Base-by-base conservation (phyloP, 371 early-diverging fungal genomes). In the Fennellomyces sp. region DNA sequence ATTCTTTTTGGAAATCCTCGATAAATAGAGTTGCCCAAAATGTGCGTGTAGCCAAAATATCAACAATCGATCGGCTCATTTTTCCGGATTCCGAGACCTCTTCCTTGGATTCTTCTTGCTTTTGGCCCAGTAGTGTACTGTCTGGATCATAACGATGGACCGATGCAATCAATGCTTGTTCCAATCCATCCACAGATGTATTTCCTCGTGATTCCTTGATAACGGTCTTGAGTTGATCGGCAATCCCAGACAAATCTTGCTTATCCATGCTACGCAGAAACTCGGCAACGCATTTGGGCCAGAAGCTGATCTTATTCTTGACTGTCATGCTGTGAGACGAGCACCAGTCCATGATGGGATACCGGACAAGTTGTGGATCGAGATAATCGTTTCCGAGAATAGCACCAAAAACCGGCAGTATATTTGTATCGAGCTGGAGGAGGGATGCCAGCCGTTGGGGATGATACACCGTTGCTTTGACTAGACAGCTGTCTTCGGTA, bases 381-480 rank as follows among this genome's bases (percentile, higher is more conserved):
- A 84, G 26, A 52, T 86, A 84, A 36, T 86, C 86, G 57, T 86
- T 86, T 10, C 86, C 86, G 1, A 82, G 55, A 11, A 86, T 61
- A 0, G 83, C 78, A 0, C 83, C 86, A 58, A 86, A 75, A 0
- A 86, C 49, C 0, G 86, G 84, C 12, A 86, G 52, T 30, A 69
- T 56, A 1, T 55, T 56, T 1, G 60, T 52, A 13, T 63, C 62
- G 5, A 84, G 52, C 13, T 71, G 64, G 13, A 85, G 68, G 25
- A 78, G 64, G 0, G 49, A 36, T 6, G 82, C 75, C 5, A 86
- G 59, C 2, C 30, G 31, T 2, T 68, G 51, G 11, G 83, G 81
- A 13, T 74, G 72, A 59, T 81, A 86, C 0, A 82, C 73, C 1
- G 66, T 65, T 2, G 79, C 86, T 1, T 62, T 48, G 12, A 78